A percentile compares a stretch with the other conserved stretches of the same genome.
phyloP scores from a whole-genome alignment of 2,329 filamentous ascomycete species.

The Neofusicoccum laricinum region DNA sequence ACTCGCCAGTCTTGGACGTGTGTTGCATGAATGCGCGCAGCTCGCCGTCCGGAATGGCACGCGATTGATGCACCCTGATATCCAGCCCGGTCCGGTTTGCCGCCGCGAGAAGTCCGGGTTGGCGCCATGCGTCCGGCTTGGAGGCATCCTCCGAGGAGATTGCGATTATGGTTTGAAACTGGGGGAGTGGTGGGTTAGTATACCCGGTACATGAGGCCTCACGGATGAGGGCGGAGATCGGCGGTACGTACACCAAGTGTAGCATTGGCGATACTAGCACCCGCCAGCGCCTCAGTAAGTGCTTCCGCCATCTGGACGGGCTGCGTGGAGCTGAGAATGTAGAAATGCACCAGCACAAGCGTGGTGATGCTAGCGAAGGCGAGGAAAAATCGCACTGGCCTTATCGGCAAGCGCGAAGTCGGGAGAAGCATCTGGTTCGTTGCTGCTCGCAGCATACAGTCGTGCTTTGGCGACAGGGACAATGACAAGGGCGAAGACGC shows the following conservation, averaged over 20 bases:
- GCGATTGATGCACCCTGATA: conserved; percentile 7
- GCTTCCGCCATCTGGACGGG: conserved; percentile 2
- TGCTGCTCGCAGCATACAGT: background rate
- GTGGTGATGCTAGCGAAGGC: background rate
- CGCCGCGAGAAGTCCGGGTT: conserved; percentile 8
- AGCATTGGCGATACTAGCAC: background rate
- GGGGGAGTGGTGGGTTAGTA: background rate
- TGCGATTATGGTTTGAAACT: conserved; percentile 15
- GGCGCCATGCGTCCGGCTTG: conserved; percentile 10
- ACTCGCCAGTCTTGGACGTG: background rate
- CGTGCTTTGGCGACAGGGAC: background rate
- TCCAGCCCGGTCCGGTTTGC: conserved; percentile 9
- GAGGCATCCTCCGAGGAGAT: conserved; percentile 13
- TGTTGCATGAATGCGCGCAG: conserved; percentile 2
- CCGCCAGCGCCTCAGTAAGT: background rate
- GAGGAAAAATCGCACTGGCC: conserved; percentile 3
- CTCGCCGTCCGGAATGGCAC: conserved; percentile 1
- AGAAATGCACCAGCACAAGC: conserved; percentile 2
- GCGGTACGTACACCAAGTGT: conserved; percentile 9
- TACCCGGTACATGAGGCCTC: background rate
- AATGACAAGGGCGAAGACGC: background rate
- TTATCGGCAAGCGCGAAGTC: conserved; percentile 1
- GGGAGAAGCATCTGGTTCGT: conserved; percentile 8
- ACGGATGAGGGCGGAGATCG: no score
- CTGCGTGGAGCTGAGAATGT: background rate